Conservation (phyloP, 176 grass and related monocot genomes). For the Aegilops sharonensis region DNA sequence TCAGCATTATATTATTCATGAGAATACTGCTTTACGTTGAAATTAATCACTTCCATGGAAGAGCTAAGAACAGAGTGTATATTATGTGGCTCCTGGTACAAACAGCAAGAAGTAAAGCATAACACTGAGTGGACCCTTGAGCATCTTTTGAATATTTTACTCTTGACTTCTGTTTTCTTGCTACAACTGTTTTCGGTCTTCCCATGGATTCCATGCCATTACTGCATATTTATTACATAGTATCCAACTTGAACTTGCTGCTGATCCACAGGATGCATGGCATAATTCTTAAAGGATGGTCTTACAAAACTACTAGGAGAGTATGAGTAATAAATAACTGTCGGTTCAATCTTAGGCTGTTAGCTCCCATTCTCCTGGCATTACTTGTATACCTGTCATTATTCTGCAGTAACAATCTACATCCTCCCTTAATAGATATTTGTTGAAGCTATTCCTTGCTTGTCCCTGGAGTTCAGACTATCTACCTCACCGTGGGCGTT, state of each 20-base stretch:
- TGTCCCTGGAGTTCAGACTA: not conserved
- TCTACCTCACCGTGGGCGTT: not conserved
- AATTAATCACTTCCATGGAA: not conserved
- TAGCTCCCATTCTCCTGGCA: slow-evolving; percentile 16
- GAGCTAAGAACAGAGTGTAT: not conserved
- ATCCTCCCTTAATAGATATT: not conserved
- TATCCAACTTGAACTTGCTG: slow-evolving; percentile 25
- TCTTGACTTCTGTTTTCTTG: not conserved
- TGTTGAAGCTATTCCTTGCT: not conserved
- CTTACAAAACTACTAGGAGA: not conserved
- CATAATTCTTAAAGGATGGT: not conserved
- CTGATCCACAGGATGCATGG: not conserved
- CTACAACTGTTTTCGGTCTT: not conserved
- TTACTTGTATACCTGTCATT: not conserved
- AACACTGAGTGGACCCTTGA: not conserved
- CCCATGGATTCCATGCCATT: not conserved
- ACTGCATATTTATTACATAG: not conserved
- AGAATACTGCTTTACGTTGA: not conserved
- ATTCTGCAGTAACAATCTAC: not conserved
- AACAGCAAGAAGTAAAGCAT: not conserved
- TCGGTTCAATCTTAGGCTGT: not conserved
- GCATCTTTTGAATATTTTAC: not conserved
- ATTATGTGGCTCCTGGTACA: slow-evolving; percentile 7
- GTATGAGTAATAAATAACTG: not conserved
- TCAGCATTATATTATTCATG: not conserved